These are phyloP conservation scores for Pinus tabuliformis DNA, from an alignment of 75 land plant genomes.

Conservation along the genomic window DNA sequence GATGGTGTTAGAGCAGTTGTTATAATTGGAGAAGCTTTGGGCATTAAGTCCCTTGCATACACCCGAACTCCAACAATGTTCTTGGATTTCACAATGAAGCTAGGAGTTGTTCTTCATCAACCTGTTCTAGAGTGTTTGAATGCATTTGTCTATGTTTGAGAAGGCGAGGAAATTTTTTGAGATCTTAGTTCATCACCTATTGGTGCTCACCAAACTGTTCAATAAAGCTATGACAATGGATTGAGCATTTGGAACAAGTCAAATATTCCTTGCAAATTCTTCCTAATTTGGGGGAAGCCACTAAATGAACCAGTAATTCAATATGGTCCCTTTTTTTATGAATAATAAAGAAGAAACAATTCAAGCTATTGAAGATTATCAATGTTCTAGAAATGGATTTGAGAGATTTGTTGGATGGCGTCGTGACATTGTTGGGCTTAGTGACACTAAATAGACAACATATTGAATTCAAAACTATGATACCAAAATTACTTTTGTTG, in stretches of 20 bases:
- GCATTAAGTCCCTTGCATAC: constrained; percentile 45
- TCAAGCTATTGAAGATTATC: constrained; percentile 68
- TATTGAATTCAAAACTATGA: too few species aligned
- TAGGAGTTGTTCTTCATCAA: constrained; percentile 42
- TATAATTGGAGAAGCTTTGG: constrained; percentile 56
- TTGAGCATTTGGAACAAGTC: constrained; percentile 81
- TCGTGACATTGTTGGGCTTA: background rate
- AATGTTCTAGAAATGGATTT: constrained; percentile 64
- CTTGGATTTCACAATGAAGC: constrained; percentile 51
- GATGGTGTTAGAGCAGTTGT: constrained; percentile 53
- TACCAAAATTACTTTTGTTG: too few species aligned
- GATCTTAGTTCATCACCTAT: constrained; percentile 24
- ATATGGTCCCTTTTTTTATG: constrained; percentile 95
- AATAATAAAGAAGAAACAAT: constrained; percentile 75
- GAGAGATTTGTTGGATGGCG: constrained; percentile 47
- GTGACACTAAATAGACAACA: too few species aligned
- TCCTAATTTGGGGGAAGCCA: constrained; percentile 84
- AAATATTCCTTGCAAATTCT: constrained; percentile 43
- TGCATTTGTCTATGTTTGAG: constrained; percentile 49
- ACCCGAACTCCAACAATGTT: constrained; percentile 74
- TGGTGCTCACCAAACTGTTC: constrained; percentile 50
- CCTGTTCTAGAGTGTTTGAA: constrained; percentile 53
- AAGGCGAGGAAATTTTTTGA: constrained; percentile 42
- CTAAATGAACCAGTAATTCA: constrained; percentile 83
- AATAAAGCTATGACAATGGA: constrained; percentile 73